phyloP scores from a whole-genome alignment of 345 rosid species.

The Moringa oleifera region DNA sequence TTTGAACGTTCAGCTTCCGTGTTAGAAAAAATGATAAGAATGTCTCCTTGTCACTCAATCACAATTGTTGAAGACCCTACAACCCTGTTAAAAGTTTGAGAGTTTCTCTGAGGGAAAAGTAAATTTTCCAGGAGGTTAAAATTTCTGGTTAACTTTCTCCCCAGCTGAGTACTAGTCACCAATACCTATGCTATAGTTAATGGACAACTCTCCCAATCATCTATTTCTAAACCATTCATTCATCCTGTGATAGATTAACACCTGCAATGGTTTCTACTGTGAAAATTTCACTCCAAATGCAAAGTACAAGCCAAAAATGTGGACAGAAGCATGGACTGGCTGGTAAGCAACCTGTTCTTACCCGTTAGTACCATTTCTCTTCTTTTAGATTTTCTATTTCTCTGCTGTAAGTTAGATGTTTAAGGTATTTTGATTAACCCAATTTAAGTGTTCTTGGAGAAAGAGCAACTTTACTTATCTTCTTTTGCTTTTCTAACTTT shows the following conservation, averaged over 20 bases:
- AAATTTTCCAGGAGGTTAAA: no score
- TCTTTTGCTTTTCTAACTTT: not conserved
- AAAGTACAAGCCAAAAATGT: slow-evolving; percentile 74
- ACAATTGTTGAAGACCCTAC: no score
- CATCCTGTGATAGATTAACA: slow-evolving; percentile 45
- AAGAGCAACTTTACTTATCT: not conserved
- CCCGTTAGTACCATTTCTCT: no score
- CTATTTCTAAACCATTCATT: not conserved
- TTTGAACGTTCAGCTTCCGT: no score
- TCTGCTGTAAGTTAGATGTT: not conserved
- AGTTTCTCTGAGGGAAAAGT: no score
- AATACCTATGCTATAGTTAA: not conserved
- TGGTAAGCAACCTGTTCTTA: slow-evolving; percentile 46
- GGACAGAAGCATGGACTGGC: slow-evolving; percentile 96
- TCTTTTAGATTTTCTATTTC: no score
- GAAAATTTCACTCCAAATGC: slow-evolving; percentile 63
- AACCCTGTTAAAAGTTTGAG: no score
- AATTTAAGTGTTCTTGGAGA: no score
- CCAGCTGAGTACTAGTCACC: not conserved
- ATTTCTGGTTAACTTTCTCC: not conserved
- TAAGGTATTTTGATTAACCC: no score
- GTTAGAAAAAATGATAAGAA: not conserved
- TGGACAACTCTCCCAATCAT: not conserved
- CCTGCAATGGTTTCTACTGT: slow-evolving; percentile 92
- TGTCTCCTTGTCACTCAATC: not conserved